Conservation (phyloP, 2,329 filamentous ascomycete genomes). For the Stagonosporopsis cucurbitacearum region DNA sequence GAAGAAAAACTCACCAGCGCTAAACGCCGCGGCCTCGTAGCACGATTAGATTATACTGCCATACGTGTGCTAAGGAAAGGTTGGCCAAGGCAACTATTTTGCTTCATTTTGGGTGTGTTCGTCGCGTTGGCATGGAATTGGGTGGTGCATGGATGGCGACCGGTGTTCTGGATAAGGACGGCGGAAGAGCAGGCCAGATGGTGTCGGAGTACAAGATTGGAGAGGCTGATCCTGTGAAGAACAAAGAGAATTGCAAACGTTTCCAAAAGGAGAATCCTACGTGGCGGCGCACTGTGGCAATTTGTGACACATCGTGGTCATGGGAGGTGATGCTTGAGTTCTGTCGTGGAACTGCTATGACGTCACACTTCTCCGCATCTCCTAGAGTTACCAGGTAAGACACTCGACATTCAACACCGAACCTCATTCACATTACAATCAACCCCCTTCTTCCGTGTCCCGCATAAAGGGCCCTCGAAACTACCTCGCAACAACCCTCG, state of each 20-base stretch:
- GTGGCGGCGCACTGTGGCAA: too few species aligned
- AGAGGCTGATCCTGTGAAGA: not conserved
- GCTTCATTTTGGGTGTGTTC: not conserved
- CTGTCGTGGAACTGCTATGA: too few species aligned
- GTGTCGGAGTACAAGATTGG: not conserved
- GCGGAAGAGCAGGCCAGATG: not conserved
- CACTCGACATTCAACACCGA: not conserved
- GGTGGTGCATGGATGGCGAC: not conserved
- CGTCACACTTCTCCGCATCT: slow-evolving; percentile 10
- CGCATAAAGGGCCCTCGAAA: too few species aligned
- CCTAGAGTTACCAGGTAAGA: not conserved
- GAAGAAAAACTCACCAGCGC: not conserved
- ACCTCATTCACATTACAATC: not conserved
- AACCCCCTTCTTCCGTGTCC: not conserved
- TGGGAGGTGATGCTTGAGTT: too few species aligned
- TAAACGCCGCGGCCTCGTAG: not conserved
- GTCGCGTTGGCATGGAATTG: not conserved
- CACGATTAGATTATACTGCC: not conserved
- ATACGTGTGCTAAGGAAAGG: not conserved
- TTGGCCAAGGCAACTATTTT: not conserved
- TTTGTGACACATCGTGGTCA: too few species aligned
- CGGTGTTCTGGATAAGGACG: not conserved
- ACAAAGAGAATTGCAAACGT: too few species aligned
- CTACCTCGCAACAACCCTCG: not conserved
- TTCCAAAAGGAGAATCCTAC: too few species aligned